phyloP scores from a whole-genome alignment of 352 stramenopile species.

The Ophiocytium majus region DNA sequence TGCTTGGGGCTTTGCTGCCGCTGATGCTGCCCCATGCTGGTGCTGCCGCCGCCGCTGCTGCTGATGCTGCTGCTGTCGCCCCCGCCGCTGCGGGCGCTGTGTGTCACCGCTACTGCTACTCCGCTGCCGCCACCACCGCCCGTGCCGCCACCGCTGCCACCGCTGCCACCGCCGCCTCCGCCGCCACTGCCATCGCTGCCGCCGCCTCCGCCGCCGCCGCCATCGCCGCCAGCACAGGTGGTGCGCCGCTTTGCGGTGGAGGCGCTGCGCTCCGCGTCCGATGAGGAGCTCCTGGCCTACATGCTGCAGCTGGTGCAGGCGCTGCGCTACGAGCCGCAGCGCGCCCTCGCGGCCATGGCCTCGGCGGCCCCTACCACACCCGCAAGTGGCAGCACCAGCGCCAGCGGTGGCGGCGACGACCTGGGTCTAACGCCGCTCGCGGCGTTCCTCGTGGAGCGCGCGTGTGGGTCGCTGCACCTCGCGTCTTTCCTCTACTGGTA shows the following conservation, averaged over 20 bases:
- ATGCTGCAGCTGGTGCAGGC: conserved; percentile 97
- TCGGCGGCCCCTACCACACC: no score
- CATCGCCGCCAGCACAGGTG: conserved; percentile 57
- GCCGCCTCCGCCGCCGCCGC: no score
- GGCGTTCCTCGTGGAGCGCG: conserved; percentile 88
- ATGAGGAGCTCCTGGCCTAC: conserved; percentile 95
- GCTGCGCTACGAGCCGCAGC: conserved; percentile 65
- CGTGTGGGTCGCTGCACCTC: conserved; percentile 86
- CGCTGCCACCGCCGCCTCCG: no score
- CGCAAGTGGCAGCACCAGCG: conserved; percentile 59
- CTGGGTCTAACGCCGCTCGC: conserved; percentile 70
- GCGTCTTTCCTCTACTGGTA: conserved; percentile 98
- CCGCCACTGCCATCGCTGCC: no score
- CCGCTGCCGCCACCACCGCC: no score
- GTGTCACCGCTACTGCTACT: no score
- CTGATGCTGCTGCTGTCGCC: no score
- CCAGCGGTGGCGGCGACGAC: conserved; percentile 60
- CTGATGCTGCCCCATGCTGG: no score
- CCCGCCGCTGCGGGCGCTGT: no score
- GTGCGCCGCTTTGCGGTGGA: conserved; percentile 94
- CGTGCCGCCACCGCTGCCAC: no score
- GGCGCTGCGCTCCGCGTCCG: conserved; percentile 84
- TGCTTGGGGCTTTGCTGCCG: no score
- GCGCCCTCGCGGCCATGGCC: not conserved
- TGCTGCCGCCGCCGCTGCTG: no score